Percentiles rank a stretch among this genome's conserved stretches.
These are phyloP conservation scores for Amylostereum areolatum DNA, from an alignment of 1,284 basidiomycete genomes.

Conservation along the genomic window DNA sequence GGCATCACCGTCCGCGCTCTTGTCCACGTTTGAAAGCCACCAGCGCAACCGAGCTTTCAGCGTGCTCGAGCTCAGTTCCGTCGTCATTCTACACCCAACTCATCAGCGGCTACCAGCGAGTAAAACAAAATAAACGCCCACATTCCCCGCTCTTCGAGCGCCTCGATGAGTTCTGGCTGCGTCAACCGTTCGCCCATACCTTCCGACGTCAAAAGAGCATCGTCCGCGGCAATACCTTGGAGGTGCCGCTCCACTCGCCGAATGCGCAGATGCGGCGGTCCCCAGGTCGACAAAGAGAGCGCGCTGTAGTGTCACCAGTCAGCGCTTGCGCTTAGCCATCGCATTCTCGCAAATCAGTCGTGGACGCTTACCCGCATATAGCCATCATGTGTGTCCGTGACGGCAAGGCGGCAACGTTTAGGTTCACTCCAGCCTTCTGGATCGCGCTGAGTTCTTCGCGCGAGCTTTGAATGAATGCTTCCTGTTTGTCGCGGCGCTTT, in stretches of 20 bases:
- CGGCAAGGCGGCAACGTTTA: conserved; percentile 16
- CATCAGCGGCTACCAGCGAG: conserved; percentile 5
- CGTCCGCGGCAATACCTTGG: conserved; percentile 49
- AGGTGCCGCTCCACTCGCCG: conserved; percentile 55
- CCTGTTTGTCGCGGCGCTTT: conserved; percentile 52
- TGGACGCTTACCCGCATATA: conserved; percentile 23
- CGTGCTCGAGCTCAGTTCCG: conserved; percentile 30
- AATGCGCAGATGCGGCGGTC: conserved; percentile 43
- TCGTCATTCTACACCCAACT: conserved; percentile 26
- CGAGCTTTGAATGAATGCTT: conserved; percentile 26
- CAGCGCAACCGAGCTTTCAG: conserved; percentile 45
- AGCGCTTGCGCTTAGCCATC: conserved; percentile 5
- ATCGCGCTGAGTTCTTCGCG: conserved; percentile 24
- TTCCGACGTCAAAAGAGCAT: conserved; percentile 49
- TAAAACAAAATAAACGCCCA: conserved; percentile 30
- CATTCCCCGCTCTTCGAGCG: conserved; percentile 71
- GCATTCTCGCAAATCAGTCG: background rate
- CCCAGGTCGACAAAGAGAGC: conserved; percentile 53
- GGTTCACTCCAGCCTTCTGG: conserved; percentile 24
- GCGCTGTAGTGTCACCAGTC: conserved; percentile 31
- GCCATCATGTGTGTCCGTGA: conserved; percentile 16
- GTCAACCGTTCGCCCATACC: conserved; percentile 39
- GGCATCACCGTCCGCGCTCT: conserved; percentile 27
- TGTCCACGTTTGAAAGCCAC: conserved; percentile 48
- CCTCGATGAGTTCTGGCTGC: conserved; percentile 48